Evolutionary conservation across 148 eudicot genomes (phyloP), one percentile per base, ranked within the genome.

Genomic region (Hydrangea macrophylla): DNA sequence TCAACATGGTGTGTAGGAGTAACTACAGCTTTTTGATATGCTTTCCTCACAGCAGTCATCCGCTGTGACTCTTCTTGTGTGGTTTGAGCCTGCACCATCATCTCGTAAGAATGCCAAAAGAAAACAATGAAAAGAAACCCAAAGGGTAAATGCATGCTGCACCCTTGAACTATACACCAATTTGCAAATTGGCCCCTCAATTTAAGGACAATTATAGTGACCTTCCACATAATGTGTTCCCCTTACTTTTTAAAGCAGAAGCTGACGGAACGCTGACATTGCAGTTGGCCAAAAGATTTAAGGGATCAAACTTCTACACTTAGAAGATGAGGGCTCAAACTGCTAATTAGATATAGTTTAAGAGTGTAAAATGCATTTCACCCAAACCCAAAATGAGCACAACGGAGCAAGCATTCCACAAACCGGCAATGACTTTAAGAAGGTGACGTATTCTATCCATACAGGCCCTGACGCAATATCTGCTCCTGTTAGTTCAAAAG

Each of bases 401-500:
- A n/a, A 75, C 7, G 37, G n/a, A 67, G 32, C 69, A 69, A 67
- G 66, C 33, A 42, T 39, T 48, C 56, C 33, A 82, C 93, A 62
- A 50, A 95, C 99, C 71, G 93, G 90, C 73, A 87, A 72, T 66
- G 97, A 87, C 74, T 82, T 95, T 60, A 95, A 74, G 72, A 89
- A 84, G 64, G 79, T 81, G 73, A 95, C 89, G 79, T 91, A 95
- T 76, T 95, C 99, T 78, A 87, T 87, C 99, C 99, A 95, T 51
- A 95, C 86, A 65, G 99, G 97, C 57, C 99, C 99, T 25, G 99
- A 77, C 55, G 88, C 81, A 68, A 95, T 84, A 80, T 95, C 99
- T 28, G 85, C 78, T 74, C 99, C 99, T 95, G 85, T 73, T 60
- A 78, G 39, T 30, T 62, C 53, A 79, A 15, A 18, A 48, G n/a